Conservation (phyloP, 768 basidiomycete species). For the Coprinellus micaceus region DNA sequence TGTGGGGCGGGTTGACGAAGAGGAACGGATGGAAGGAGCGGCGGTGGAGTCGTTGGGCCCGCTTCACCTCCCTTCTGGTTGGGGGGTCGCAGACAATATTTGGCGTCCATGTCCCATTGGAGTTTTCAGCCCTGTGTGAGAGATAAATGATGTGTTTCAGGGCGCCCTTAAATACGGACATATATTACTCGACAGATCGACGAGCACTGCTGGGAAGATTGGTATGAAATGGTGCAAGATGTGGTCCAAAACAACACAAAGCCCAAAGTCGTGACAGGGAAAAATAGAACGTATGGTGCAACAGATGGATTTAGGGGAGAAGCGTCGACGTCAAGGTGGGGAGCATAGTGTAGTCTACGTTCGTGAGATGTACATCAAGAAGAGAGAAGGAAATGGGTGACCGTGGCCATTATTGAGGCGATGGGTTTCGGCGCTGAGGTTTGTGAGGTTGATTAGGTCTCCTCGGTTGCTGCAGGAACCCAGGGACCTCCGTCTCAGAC, state of each 20-base stretch:
- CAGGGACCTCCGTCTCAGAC: conserved; percentile 2
- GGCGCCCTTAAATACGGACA: no score
- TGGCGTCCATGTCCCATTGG: conserved; percentile 76
- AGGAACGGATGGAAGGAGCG: not conserved
- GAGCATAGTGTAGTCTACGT: no score
- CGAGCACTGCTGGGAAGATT: no score
- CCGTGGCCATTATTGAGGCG: not conserved
- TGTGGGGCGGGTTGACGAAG: no score
- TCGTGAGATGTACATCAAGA: no score
- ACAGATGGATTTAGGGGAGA: no score
- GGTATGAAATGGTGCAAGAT: no score
- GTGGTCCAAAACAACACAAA: not conserved
- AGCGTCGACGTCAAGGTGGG: no score
- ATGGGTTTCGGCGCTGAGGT: conserved; percentile 12
- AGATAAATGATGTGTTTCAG: not conserved
- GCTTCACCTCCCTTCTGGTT: conserved; percentile 32
- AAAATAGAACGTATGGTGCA: no score
- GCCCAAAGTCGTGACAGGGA: not conserved
- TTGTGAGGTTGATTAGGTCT: conserved; percentile 21
- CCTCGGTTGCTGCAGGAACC: conserved; percentile 21
- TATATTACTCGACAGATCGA: no score
- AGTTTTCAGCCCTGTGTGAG: conserved; percentile 25
- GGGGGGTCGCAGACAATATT: conserved; percentile 35
- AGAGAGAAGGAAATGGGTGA: no score
- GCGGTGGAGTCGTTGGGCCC: not conserved